These are phyloP conservation scores for Calonectria pteridis DNA, from an alignment of 2,329 filamentous ascomycete genomes.

Conservation along the genomic window DNA sequence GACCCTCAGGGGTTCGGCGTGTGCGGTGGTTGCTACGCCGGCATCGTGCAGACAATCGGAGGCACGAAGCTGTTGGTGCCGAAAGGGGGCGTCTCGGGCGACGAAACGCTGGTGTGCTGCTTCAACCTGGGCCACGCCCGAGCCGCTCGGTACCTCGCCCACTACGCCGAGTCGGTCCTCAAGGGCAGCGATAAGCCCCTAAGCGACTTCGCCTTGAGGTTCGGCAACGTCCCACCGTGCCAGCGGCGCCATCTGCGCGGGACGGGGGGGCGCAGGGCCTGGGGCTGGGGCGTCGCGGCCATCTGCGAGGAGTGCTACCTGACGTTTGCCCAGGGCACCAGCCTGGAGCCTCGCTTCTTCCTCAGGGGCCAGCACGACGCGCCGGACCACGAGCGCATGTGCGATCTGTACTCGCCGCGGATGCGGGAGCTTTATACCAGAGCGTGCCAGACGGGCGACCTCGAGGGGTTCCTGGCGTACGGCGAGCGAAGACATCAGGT, in stretches of 20 bases:
- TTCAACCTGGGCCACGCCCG: slow-evolving; percentile 50
- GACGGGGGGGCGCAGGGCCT: slow-evolving; percentile 43
- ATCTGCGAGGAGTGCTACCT: slow-evolving; percentile 54
- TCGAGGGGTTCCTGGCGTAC: slow-evolving; percentile 42
- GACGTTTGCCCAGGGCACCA: slow-evolving; percentile 46
- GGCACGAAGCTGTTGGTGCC: slow-evolving; percentile 47
- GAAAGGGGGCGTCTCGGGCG: slow-evolving; percentile 29
- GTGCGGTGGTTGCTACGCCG: slow-evolving; percentile 52
- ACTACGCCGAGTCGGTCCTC: slow-evolving; percentile 45
- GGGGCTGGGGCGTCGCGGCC: slow-evolving; percentile 52
- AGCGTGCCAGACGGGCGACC: slow-evolving; percentile 43
- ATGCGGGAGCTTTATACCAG: slow-evolving; percentile 51
- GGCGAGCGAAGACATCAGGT: slow-evolving; percentile 45
- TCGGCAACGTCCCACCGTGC: slow-evolving; percentile 47
- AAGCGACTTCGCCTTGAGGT: slow-evolving; percentile 45
- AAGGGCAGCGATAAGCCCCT: slow-evolving; percentile 44
- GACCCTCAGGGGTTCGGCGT: slow-evolving; percentile 50
- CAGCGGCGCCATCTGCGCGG: slow-evolving; percentile 27
- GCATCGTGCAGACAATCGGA: slow-evolving; percentile 47
- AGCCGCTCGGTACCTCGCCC: slow-evolving; percentile 36
- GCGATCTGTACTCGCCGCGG: slow-evolving; percentile 53
- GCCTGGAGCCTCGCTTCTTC: slow-evolving; percentile 46
- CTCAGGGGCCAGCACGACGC: slow-evolving; percentile 39
- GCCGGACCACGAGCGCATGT: slow-evolving; percentile 42
- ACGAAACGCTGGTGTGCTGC: slow-evolving; percentile 46